phyloP scores from a whole-genome alignment of 345 rosid species.

The Toxicodendron radicans region DNA sequence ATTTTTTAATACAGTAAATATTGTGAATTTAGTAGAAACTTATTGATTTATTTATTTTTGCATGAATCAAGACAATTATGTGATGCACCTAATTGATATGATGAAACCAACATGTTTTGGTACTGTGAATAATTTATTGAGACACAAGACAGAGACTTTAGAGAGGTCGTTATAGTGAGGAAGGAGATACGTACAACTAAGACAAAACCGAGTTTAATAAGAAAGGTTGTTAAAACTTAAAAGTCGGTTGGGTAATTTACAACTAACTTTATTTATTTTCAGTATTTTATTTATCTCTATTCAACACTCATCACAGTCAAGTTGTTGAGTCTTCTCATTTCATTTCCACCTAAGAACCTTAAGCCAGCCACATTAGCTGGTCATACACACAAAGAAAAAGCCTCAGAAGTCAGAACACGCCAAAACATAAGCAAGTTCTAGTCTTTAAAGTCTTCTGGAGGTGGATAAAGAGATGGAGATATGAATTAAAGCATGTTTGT shows the following conservation, averaged over 20 bases:
- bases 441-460: not conserved
- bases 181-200: not conserved
- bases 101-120: not conserved
- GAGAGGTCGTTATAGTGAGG: not conserved
- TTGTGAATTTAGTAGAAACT: too few species aligned
- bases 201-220: not conserved
- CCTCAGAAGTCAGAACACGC: too few species aligned
- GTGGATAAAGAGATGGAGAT: not conserved
- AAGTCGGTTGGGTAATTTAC: conserved; percentile 12
- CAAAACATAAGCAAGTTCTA: not conserved
- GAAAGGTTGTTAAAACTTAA: conserved; percentile 8
- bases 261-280: not conserved
- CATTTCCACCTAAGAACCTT: not conserved
- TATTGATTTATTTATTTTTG: too few species aligned
- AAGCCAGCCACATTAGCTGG: not conserved
- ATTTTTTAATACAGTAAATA: too few species aligned
- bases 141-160: not conserved
- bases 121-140: not conserved
- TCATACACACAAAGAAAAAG: not conserved
- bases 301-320: not conserved
- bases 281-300: not conserved
- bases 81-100: not conserved
- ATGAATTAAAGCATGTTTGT: not conserved
- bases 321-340: not conserved
- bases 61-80: not conserved